phyloP scores from a whole-genome alignment of 106 monocot species.

The Phalaenopsis aphrodite region DNA sequence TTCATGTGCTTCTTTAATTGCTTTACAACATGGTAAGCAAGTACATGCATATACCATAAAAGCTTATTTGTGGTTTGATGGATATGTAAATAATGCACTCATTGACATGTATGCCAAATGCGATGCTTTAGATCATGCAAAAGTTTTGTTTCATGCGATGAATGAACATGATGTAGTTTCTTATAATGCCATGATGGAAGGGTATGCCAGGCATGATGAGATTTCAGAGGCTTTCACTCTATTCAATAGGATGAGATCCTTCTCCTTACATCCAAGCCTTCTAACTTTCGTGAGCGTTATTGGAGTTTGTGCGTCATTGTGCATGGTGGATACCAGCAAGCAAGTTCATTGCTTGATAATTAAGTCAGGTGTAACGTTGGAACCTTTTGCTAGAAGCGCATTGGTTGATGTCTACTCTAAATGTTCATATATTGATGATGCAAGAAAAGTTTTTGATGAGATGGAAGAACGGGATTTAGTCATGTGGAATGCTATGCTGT shows the following conservation, averaged over 20 bases:
- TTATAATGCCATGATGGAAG: slow-evolving; percentile 91
- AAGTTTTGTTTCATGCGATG: slow-evolving; percentile 40
- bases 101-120: slow-evolving; percentile 93
- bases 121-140: slow-evolving; percentile 44
- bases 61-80: slow-evolving; percentile 49
- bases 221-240: slow-evolving; percentile 34
- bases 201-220: slow-evolving; percentile 44
- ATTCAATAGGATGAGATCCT: slow-evolving; percentile 56
- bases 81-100: slow-evolving; percentile 71
- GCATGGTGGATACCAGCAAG: slow-evolving; percentile 36
- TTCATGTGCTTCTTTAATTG: slow-evolving; percentile 63
- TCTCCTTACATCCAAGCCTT: slow-evolving; percentile 30
- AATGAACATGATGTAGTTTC: slow-evolving; percentile 44
- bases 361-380: slow-evolving; percentile 42
- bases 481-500: slow-evolving; percentile 86
- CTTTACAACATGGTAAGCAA: slow-evolving; percentile 53
- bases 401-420: slow-evolving; percentile 85
- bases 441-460: slow-evolving; percentile 57
- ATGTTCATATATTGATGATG: slow-evolving; percentile 54
- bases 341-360: slow-evolving; percentile 62
- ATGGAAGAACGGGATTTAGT: slow-evolving; percentile 66
- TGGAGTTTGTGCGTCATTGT: slow-evolving; percentile 39
- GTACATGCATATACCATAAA: slow-evolving; percentile 65
- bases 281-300: slow-evolving; percentile 75
- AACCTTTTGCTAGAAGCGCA: slow-evolving; percentile 57